Base-by-base conservation (phyloP, 306 rosid genomes). In the Comarum palustre region DNA sequence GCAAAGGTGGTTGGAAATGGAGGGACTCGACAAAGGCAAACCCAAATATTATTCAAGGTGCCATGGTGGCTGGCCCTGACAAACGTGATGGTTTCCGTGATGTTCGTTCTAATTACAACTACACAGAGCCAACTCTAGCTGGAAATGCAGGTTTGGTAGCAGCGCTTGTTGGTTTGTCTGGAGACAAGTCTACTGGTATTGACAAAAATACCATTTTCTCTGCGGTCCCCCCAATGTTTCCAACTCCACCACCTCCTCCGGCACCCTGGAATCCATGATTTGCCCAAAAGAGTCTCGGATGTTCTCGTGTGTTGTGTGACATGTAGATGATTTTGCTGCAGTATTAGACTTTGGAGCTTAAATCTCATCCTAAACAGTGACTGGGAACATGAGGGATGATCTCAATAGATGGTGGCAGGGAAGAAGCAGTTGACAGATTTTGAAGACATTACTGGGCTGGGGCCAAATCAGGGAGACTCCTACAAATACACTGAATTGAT, bases 61-160 rank as follows among this genome's bases (percentile, higher is more conserved):
- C 98, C 64, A 90, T 93, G 98, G 98, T 89, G 79, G 98, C 96
- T 52, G 98, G 98, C 41, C 98, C 98, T n/a, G 97, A 93, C 84
- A 89, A 68, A 72, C 96, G 82, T 4, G 98, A 93, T 5, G 97
- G 98, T 48, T 93, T 93, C 88, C 97, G 54, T 14, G 98, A 93
- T 67, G 92, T 87, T 78, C 98, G 98, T 1, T 59, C 74, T 24
- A 93, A 93, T 79, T 93, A 90, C 82, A 93, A 93, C 78, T 93
- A 93, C 88, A 93, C 98, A 1, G 97, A 93, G 79, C 98, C 98
- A 57, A 93, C 98, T 10, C 83, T 93, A 42, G 98, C 97, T 1
- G 98, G 98, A 66, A 93, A 93, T 84, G 98, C 98, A 12, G 98
- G 97, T 75, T 82, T 93, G 68, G 98, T 89, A 17, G 96, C 90